Evolutionary conservation across 306 rosid genomes (phyloP), one percentile per base, ranked within the genome.

Genomic region (Medicago arabica): DNA sequence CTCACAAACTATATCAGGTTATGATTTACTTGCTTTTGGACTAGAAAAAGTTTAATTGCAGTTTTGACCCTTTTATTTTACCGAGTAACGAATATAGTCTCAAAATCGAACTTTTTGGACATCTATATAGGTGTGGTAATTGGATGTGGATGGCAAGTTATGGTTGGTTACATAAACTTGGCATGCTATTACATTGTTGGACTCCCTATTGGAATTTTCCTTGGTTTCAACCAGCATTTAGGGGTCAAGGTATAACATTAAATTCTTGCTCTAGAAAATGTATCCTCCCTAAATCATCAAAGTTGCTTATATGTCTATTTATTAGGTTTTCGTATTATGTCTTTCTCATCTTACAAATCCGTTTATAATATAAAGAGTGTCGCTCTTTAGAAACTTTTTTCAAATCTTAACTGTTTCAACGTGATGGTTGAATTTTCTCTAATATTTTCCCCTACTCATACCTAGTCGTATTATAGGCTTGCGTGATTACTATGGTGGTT

Each of bases 61-160:
- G 31, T 28, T 28, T 28, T 28, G 31, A 28, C 4, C 31, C 31
- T 4, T 0, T 28, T 28, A 28, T 28, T 28, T 28, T 28, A 28
- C 3, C 3, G 3, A 28, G 4, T 28, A 28, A 28, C 4, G 4
- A 28, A 28, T 3, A 28, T 28, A 28, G 31, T 28, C 31, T 28
- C 31, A 28, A 28, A 28, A 28, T 28, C 31, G 31, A 28, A 28
- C 31, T 28, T 18, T 11, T 11, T 18, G 36, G 50, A 4, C 5
- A 66, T 18, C 12, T 44, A 19, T 40, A 44, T 67, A 67, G 91
- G 93, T 18, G 87, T 89, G 50, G 91, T 87, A 9, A 50, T 83
- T 72, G 89, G 91, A 50, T 77, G 88, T 51, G 94, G 94, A 65
- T 80, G 94, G 92, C 96, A 88, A 81, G 78, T 85, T 36, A 83